Evolutionary conservation across 2,329 filamentous ascomycete genomes (phyloP), one percentile per base, ranked within the genome.

Genomic region (Pseudocercospora vitis): DNA sequence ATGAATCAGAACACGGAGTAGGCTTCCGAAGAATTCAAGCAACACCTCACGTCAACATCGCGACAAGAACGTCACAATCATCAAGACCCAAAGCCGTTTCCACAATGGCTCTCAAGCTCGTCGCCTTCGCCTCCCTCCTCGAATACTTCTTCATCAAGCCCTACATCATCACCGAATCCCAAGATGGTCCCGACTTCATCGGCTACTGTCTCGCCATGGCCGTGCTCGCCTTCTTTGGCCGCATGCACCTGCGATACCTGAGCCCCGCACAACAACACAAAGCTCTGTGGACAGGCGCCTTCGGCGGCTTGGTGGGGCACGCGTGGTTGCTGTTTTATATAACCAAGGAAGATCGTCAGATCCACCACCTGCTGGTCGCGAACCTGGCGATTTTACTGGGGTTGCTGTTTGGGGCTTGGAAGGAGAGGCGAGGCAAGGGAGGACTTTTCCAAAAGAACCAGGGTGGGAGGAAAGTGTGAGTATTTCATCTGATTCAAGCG

Each of bases 291-390:
- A 56, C 47, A 12, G 56, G 56, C n/a, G 24, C 53, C 4, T 40
- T 53, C n/a, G 56, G 58, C 11, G 56, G 56, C 7, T 5, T 55
- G 7, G 31, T 55, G n/a, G 53, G 53, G 18, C 56, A 61, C 28
- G 56, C 56, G 4, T 61, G 58, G 58, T 45, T 61, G n/a, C 33
- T 61, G 2, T 45, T 61, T 19, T 37, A 52, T n/a, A 28, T 61
- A 16, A 48, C 46, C 32, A 32, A 46, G 21, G 28, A 55, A 8
- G 19, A 57, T 9, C 44, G 56, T 4, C 48, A 51, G 18, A 52
- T 58, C n/a, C 58, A 61, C 11, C 56, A 59, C 32, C 46, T 57
- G 9, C 33, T 61, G 23, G 48, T 55, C 11, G 56, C 56, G n/a
- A 59, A 61, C 19, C 31, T 54, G 14, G 39, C 50, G 9, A 60